A percentile compares a stretch with the other conserved stretches of the same genome.
These are phyloP conservation scores for Neofusicoccum laricinum DNA, from an alignment of 2,329 filamentous ascomycete species.

Conservation along the genomic window DNA sequence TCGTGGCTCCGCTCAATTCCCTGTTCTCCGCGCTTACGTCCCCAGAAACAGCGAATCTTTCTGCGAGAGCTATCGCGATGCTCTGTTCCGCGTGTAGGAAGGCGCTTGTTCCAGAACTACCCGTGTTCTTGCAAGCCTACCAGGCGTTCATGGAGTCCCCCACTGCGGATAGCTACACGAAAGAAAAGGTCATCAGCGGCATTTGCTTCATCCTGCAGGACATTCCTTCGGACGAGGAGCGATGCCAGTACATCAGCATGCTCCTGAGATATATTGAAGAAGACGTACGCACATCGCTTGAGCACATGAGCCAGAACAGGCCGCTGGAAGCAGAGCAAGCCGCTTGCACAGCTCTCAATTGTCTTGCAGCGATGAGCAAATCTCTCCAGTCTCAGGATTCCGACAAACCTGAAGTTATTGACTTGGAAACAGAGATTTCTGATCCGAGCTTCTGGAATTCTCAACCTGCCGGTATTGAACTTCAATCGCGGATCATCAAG, in stretches of 20 bases:
- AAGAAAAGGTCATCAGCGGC: constrained; percentile 70
- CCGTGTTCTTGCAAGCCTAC: constrained; percentile 70
- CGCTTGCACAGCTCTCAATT: constrained; percentile 59
- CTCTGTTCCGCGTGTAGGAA: constrained; percentile 74
- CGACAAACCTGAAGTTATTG: constrained; percentile 48
- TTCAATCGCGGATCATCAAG: constrained; percentile 50
- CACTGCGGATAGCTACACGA: constrained; percentile 65
- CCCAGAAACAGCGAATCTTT: constrained; percentile 60
- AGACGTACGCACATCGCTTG: constrained; percentile 23
- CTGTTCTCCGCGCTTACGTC: constrained; percentile 69
- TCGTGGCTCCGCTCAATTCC: constrained; percentile 70
- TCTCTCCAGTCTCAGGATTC: constrained; percentile 69
- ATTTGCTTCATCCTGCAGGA: constrained; percentile 76
- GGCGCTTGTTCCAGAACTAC: constrained; percentile 64
- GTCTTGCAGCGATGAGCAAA: constrained; percentile 67
- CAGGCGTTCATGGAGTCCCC: constrained; percentile 57
- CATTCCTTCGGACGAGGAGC: constrained; percentile 56
- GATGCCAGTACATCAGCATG: constrained; percentile 53
- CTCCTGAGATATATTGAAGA: constrained; percentile 61
- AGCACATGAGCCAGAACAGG: constrained; percentile 18
- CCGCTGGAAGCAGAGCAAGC: constrained; percentile 41
- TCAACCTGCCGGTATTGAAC: constrained; percentile 43
- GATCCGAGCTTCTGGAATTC: constrained; percentile 49
- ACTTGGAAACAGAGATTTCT: constrained; percentile 57
- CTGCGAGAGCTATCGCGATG: constrained; percentile 70